Conservation (phyloP, 2,329 filamentous ascomycete species). For the Tolypocladium ovalisporum region DNA sequence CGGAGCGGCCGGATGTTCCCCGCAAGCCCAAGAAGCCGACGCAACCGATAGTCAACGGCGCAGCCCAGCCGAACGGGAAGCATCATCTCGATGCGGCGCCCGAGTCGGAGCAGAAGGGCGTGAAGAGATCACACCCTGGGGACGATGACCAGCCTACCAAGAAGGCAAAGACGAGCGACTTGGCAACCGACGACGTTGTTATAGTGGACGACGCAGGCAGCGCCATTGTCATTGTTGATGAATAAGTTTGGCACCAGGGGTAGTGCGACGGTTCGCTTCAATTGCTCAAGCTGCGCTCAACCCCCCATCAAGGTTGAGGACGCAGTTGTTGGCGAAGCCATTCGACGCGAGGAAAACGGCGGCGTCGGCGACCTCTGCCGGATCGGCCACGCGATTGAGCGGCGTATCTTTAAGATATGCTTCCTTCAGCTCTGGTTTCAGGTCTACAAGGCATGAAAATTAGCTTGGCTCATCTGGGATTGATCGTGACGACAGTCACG, state of each 20-base stretch:
- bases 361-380: slow-evolving; percentile 70
- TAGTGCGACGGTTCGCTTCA: neutral
- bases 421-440: slow-evolving; percentile 25
- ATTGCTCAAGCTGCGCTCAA: slow-evolving; percentile 51
- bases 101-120: slow-evolving; percentile 17
- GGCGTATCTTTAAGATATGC: slow-evolving; percentile 46
- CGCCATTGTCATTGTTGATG: slow-evolving; percentile 57
- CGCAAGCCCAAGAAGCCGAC: slow-evolving; percentile 36
- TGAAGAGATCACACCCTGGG: slow-evolving; percentile 37
- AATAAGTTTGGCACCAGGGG: slow-evolving; percentile 24
- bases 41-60: slow-evolving; percentile 26
- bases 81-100: slow-evolving; percentile 22
- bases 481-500: neutral
- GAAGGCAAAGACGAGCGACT: slow-evolving; percentile 32
- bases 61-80: slow-evolving; percentile 28
- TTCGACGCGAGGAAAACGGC: slow-evolving; percentile 69
- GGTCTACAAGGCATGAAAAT: slow-evolving; percentile 28
- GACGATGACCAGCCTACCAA: slow-evolving; percentile 32
- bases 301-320: slow-evolving; percentile 78
- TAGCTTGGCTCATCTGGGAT: slow-evolving; percentile 13
- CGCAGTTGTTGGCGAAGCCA: slow-evolving; percentile 75
- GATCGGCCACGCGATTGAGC: slow-evolving; percentile 50
- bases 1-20: slow-evolving; percentile 38
- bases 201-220: slow-evolving; percentile 45
- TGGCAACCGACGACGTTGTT: slow-evolving; percentile 28